Percentiles rank a stretch among this genome's conserved stretches.
phyloP scores from a whole-genome alignment of 192 early-diverging fungal species.

The Entrophospora sp. region DNA sequence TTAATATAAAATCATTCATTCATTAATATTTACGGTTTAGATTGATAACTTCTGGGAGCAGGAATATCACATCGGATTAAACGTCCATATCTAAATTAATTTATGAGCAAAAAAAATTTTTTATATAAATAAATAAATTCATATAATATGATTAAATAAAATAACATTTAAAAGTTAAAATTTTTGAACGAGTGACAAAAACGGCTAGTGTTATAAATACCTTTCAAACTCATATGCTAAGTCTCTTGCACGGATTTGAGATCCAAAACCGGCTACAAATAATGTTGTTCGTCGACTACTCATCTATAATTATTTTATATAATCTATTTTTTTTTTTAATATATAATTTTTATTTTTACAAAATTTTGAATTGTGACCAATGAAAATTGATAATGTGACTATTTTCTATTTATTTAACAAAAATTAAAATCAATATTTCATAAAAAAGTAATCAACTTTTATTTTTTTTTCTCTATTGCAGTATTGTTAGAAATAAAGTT shows the following conservation, averaged over 20 bases:
- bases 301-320: too few relatives aligned
- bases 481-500: too few relatives aligned
- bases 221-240: slow-evolving; percentile 94
- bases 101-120: too few relatives aligned
- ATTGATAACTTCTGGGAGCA: slow-evolving; percentile 48
- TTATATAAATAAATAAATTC: neutral
- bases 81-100: slow-evolving; percentile 59
- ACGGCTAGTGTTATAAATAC: too few relatives aligned
- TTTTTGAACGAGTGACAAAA: neutral
- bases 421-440: too few relatives aligned
- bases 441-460: too few relatives aligned
- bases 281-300: slow-evolving; percentile 51
- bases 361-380: too few relatives aligned
- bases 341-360: too few relatives aligned
- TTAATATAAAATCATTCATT: neutral
- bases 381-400: too few relatives aligned
- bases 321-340: too few relatives aligned
- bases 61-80: slow-evolving; percentile 86
- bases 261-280: slow-evolving; percentile 74
- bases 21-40: slow-evolving; percentile 58
- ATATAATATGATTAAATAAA: neutral
- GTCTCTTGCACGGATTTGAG: slow-evolving; percentile 77
- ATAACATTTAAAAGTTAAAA: neutral
- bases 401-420: too few relatives aligned
- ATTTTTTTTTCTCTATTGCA: too few relatives aligned